Conservation (phyloP, 805 yeast species). For the Nakazawaea pomicola region DNA sequence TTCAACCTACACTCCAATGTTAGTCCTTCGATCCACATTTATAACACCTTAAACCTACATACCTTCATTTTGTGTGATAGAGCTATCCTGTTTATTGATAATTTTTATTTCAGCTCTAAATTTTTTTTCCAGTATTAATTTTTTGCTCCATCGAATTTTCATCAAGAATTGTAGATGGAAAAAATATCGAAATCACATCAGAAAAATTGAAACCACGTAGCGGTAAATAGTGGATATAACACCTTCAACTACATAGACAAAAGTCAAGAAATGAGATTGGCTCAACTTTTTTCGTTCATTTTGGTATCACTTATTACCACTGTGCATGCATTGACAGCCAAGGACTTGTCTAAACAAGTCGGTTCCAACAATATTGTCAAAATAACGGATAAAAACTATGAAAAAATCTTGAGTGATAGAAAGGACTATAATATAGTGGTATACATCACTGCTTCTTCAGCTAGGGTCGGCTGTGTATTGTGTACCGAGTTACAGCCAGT, state of each 20-base stretch:
- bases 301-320: not conserved
- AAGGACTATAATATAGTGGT: constrained; percentile 62
- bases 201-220: too few relatives aligned
- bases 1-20: constrained; percentile 30
- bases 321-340: constrained; percentile 4
- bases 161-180: too few relatives aligned
- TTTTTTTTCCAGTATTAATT: not conserved
- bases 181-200: too few relatives aligned
- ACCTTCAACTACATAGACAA: too few relatives aligned
- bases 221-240: too few relatives aligned
- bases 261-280: not conserved
- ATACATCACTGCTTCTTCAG: constrained; percentile 67
- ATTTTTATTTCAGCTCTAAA: not conserved
- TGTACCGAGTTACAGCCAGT: constrained; percentile 71
- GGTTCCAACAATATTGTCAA: constrained; percentile 31
- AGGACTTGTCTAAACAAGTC: not conserved
- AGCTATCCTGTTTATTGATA: not conserved
- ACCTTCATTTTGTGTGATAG: constrained; percentile 7
- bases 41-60: not conserved
- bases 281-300: not conserved
- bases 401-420: constrained; percentile 50
- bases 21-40: not conserved
- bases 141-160: too few relatives aligned
- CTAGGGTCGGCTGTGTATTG: constrained; percentile 69
- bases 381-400: constrained; percentile 58